Percentiles rank a stretch among this genome's conserved stretches.
Conservation (phyloP, 306 rosid species). For the Cucurbita maxima region DNA sequence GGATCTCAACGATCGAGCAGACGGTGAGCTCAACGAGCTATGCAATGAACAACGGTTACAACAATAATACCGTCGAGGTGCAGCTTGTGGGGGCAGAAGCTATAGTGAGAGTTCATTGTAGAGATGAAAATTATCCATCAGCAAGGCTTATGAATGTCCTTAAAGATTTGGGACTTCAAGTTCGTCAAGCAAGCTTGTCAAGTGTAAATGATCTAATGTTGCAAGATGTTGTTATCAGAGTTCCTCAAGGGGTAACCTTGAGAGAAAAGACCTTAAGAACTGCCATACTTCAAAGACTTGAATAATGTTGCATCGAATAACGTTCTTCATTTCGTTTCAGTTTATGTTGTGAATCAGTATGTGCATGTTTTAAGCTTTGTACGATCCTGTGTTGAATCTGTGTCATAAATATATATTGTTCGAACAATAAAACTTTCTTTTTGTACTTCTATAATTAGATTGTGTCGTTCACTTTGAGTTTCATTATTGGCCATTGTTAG, state of each 20-base stretch:
- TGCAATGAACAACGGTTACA: background rate
- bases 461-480: too few relatives aligned
- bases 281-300: constrained; percentile 19
- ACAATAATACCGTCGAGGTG: constrained; percentile 26
- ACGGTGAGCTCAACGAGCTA: background rate
- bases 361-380: background rate
- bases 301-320: background rate
- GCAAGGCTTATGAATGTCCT: constrained; percentile 44
- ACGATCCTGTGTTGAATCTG: background rate
- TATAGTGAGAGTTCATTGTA: constrained; percentile 36
- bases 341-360: background rate
- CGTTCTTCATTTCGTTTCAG: background rate
- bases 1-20: background rate
- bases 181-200: constrained; percentile 40
- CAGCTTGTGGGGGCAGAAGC: constrained; percentile 38
- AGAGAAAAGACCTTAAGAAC: constrained; percentile 24
- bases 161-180: constrained; percentile 28
- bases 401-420: background rate
- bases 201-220: constrained; percentile 41
- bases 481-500: too few relatives aligned
- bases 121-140: constrained; percentile 30
- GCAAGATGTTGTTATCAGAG: constrained; percentile 44
- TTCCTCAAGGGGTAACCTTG: constrained; percentile 17
- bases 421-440: background rate
- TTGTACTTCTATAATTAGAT: background rate